These are phyloP conservation scores for Capsicum rhomboideum DNA, from an alignment of 257 asterid genomes.

Conservation along the genomic window DNA sequence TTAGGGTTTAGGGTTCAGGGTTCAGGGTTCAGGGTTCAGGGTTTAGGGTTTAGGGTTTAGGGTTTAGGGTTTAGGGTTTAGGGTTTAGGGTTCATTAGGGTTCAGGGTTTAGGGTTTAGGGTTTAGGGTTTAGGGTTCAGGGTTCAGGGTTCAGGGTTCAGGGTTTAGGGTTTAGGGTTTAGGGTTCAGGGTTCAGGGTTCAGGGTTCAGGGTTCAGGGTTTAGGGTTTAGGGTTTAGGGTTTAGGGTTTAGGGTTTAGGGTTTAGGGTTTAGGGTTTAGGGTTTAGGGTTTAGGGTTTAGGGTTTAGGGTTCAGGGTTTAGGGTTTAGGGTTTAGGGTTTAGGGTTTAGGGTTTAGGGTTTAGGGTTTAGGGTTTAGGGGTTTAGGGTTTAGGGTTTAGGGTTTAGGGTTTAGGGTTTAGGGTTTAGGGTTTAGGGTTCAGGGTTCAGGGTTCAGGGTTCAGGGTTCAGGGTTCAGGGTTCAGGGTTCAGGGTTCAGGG, in stretches of 20 bases:
- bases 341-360: no score
- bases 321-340: no score
- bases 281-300: no score
- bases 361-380: no score
- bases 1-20: constrained; percentile 1
- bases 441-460: no score
- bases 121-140: neutral
- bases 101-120: neutral
- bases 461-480: no score
- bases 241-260: neutral
- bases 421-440: no score
- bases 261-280: no score
- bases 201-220: constrained; percentile 3
- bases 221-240: constrained; percentile 8
- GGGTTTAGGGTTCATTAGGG: constrained; percentile 1
- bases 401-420: no score
- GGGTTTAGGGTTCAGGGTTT: no score
- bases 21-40: constrained; percentile 6
- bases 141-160: constrained; percentile 1
- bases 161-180: neutral
- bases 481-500: no score
- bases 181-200: constrained; percentile 1
- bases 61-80: constrained; percentile 11
- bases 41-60: constrained; percentile 3
- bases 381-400: no score